Evolutionary conservation across 148 eudicot genomes (phyloP).

Genomic region (Chenopodium formosanum): DNA sequence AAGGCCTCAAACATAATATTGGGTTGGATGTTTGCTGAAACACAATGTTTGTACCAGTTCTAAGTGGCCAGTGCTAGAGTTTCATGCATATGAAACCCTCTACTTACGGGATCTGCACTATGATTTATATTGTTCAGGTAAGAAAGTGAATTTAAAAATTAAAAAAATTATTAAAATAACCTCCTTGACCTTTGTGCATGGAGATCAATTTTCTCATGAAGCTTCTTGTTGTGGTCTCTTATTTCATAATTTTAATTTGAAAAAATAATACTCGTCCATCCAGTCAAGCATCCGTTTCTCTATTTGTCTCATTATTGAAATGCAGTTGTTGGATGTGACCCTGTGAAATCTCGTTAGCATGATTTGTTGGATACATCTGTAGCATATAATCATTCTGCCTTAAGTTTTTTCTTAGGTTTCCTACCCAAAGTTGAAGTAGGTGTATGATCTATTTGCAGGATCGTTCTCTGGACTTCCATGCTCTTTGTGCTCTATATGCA

Average conservation of each 20-base stretch:
- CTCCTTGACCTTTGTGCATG: no score
- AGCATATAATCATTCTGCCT: neutral
- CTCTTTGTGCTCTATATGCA: constrained; percentile 85
- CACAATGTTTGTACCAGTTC: no score
- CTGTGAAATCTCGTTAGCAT: neutral
- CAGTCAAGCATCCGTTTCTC: neutral
- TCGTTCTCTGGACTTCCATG: constrained; percentile 85
- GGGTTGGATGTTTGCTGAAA: no score
- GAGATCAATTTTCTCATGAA: no score
- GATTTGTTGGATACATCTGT: neutral
- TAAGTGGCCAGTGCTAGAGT: no score
- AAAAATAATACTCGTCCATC: neutral
- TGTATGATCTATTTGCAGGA: constrained; percentile 53
- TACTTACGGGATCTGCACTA: no score
- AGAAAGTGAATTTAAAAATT: no score
- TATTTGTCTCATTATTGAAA: neutral
- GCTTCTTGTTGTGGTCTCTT: no score
- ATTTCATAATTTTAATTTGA: neutral
- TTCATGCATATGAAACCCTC: no score
- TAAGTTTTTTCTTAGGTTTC: neutral
- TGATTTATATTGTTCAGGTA: no score
- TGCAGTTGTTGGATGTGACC: neutral
- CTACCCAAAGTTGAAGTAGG: constrained; percentile 14
- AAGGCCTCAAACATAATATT: no score
- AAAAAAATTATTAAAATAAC: no score